These are phyloP conservation scores for Adansonia digitata DNA, from an alignment of 345 rosid species.

Conservation along the genomic window DNA sequence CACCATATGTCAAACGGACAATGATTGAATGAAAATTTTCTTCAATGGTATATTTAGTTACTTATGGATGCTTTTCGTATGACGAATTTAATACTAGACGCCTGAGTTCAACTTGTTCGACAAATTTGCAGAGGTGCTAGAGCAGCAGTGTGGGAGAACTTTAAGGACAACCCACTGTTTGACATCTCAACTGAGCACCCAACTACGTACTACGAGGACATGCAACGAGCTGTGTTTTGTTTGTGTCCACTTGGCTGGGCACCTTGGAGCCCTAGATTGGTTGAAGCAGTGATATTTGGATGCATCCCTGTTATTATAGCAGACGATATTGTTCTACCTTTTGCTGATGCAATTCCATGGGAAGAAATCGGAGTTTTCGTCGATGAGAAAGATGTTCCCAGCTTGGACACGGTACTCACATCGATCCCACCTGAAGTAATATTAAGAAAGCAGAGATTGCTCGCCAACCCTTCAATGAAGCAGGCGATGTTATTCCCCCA, in stretches of 20 bases:
- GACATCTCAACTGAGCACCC: constrained; percentile 99
- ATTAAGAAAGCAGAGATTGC: constrained; percentile 80
- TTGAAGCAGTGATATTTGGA: constrained; percentile 95
- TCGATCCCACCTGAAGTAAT: constrained; percentile 79
- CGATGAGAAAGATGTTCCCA: constrained; percentile 83
- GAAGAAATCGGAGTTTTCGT: constrained; percentile 92
- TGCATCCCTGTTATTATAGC: constrained; percentile 97
- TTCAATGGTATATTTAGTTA: neutral
- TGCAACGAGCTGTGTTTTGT: too few relatives aligned
- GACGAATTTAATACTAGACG: too few relatives aligned
- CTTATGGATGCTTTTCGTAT: neutral
- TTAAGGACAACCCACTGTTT: constrained; percentile 90
- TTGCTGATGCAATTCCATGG: constrained; percentile 98
- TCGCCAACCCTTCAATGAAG: constrained; percentile 96
- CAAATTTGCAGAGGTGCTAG: constrained; percentile 71
- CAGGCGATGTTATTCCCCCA: constrained; percentile 92
- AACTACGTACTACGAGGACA: constrained; percentile 82
- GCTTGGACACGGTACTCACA: constrained; percentile 79
- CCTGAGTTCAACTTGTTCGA: neutral
- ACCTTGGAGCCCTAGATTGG: constrained; percentile 97
- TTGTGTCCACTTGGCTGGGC: constrained; percentile 99
- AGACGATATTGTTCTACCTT: constrained; percentile 88
- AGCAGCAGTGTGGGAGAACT: constrained; percentile 99
- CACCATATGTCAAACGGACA: neutral
- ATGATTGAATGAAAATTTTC: neutral